phyloP scores from a whole-genome alignment of 140 eudicot genomes.

The Erigeron philadelphicus region DNA sequence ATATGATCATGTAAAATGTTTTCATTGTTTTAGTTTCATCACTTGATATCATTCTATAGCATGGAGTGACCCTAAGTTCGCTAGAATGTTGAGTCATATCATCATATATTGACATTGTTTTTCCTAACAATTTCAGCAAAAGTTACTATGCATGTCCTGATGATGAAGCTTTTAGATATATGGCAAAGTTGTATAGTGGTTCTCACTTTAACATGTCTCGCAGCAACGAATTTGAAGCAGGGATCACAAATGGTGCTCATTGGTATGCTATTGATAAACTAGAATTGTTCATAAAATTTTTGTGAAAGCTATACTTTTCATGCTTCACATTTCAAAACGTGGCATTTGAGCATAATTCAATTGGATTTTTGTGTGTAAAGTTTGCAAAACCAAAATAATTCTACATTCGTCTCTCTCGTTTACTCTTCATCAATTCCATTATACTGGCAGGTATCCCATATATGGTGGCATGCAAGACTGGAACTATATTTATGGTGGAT shows the following conservation, averaged over 20 bases:
- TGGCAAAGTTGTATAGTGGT: constrained; percentile 76
- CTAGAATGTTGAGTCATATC: not conserved
- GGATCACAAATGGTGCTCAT: constrained; percentile 84
- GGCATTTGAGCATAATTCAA: not conserved
- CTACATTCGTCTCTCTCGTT: not conserved
- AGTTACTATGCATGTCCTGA: constrained; percentile 82
- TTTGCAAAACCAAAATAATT: not conserved
- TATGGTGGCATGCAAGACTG: constrained; percentile 99
- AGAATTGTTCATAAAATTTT: not conserved
- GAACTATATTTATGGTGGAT: constrained; percentile 72
- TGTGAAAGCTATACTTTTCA: not conserved
- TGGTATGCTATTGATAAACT: constrained; percentile 39
- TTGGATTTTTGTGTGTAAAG: not conserved
- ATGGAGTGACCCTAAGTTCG: too few species aligned
- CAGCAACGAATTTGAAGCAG: constrained; percentile 71
- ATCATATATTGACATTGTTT: constrained; percentile 16
- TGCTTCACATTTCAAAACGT: not conserved
- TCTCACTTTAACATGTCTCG: constrained; percentile 83
- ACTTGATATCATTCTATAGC: not conserved
- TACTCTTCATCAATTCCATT: not conserved
- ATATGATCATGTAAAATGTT: not conserved
- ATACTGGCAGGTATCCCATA: constrained; percentile 78
- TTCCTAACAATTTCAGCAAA: constrained; percentile 42
- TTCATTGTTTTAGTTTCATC: not conserved
- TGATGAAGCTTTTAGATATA: constrained; percentile 72